phyloP scores from a whole-genome alignment of 371 early-diverging fungal genomes.

The Zychaea mexicana region DNA sequence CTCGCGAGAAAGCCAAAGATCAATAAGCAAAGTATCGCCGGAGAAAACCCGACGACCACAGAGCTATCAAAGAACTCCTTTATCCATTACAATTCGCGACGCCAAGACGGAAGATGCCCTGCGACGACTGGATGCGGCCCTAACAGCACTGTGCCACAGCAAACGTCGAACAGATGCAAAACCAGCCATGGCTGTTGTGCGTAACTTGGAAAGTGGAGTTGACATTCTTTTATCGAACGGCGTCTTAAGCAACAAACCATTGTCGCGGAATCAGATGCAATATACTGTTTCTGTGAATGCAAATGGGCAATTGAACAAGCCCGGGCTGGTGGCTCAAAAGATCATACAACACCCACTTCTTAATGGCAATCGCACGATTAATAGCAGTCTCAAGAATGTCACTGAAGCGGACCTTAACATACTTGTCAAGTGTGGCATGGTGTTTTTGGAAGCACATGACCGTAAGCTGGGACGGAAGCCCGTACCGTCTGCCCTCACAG shows the following conservation, averaged over 20 bases:
- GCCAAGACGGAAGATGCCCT: conserved; percentile 12
- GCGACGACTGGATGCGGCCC: conserved; percentile 14
- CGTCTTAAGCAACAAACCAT: conserved; percentile 24
- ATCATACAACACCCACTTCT: conserved; percentile 6
- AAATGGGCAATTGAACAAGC: not conserved
- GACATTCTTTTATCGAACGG: conserved; percentile 41
- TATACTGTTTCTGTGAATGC: conserved; percentile 28
- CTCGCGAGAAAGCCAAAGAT: conserved; percentile 6
- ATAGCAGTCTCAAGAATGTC: conserved; percentile 11
- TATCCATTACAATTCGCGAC: conserved; percentile 8
- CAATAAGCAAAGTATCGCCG: conserved; percentile 20
- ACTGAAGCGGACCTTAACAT: conserved; percentile 18
- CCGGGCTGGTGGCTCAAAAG: conserved; percentile 12
- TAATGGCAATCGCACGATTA: not conserved
- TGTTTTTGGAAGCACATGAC: conserved; percentile 16
- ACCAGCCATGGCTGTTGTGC: conserved; percentile 14
- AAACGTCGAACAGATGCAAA: not conserved
- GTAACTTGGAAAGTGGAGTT: conserved; percentile 29
- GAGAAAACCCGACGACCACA: conserved; percentile 8
- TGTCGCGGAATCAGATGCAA: conserved; percentile 31
- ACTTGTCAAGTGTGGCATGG: conserved; percentile 12
- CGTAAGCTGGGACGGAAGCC: conserved; percentile 7
- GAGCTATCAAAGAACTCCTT: conserved; percentile 2
- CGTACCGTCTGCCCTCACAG: not conserved
- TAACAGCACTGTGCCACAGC: conserved; percentile 3